Evolutionary conservation across 2,329 filamentous ascomycete genomes (phyloP).

Genomic region (Diaporthe citri): DNA sequence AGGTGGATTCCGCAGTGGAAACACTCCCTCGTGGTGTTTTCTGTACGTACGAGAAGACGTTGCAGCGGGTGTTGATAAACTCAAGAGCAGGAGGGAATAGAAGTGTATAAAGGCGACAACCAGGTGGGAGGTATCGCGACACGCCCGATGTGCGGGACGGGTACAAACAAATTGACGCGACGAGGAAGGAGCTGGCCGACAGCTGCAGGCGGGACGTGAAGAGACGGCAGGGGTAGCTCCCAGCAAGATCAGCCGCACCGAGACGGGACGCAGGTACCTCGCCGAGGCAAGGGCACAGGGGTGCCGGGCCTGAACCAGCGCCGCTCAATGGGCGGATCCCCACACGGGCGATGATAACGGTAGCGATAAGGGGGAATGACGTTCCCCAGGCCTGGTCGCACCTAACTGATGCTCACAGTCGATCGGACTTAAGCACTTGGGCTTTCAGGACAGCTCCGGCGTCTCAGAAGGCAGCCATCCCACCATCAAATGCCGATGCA

Average conservation of each 20-base stretch:
- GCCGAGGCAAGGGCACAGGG: neutral
- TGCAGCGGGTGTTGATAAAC: constrained; percentile 2
- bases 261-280: constrained; percentile 22
- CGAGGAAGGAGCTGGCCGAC: constrained; percentile 12
- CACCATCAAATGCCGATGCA: constrained; percentile 29
- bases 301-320: neutral
- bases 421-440: constrained; percentile 40
- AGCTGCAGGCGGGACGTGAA: constrained; percentile 24
- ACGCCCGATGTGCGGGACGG: constrained; percentile 25
- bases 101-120: neutral
- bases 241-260: constrained; percentile 10
- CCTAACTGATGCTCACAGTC: neutral
- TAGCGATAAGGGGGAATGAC: constrained; percentile 13
- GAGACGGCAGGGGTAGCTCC: constrained; percentile 32
- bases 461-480: constrained; percentile 40
- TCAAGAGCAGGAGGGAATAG: neutral
- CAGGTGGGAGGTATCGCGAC: constrained; percentile 24
- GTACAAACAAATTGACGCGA: constrained; percentile 31
- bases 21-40: neutral
- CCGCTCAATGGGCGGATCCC: neutral
- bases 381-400: neutral
- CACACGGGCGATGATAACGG: constrained; percentile 4
- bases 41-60: neutral
- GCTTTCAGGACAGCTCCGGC: constrained; percentile 40
- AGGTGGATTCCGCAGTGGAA: neutral